phyloP scores from a whole-genome alignment of 208 protist genomes.

The Crithidia thermophila region DNA sequence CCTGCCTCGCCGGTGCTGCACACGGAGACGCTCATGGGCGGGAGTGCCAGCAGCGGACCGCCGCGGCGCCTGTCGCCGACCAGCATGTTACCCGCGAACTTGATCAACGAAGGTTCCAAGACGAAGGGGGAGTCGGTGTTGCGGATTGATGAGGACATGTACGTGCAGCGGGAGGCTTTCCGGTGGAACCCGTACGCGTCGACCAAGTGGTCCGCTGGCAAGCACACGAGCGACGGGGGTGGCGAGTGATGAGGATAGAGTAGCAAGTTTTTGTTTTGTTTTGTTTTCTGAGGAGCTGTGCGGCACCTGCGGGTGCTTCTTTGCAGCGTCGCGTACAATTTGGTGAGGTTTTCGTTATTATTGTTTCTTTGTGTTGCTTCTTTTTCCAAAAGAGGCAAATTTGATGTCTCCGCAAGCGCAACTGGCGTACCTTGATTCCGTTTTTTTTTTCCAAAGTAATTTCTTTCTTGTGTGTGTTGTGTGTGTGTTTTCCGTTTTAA shows the following conservation, averaged over 20 bases:
- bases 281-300: no score
- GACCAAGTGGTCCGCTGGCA: constrained; percentile 25
- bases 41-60: neutral
- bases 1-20: constrained; percentile 2
- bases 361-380: no score
- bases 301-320: no score
- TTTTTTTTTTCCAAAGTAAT: no score
- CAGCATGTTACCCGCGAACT: constrained; percentile 34
- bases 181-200: constrained; percentile 49
- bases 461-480: no score
- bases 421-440: no score
- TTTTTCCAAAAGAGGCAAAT: no score
- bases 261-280: no score
- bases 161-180: constrained; percentile 38
- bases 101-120: constrained; percentile 46
- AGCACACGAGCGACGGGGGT: neutral
- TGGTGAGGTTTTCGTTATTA: no score
- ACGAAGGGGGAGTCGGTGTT: constrained; percentile 38
- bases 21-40: neutral
- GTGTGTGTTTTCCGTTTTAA: no score
- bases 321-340: no score
- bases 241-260: neutral
- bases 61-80: constrained; percentile 30
- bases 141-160: constrained; percentile 29
- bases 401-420: no score